A percentile compares a stretch with the other conserved stretches of the same genome.
phyloP scores from a whole-genome alignment of 1,284 basidiomycete species.

The Apiotrichum domesticum region DNA sequence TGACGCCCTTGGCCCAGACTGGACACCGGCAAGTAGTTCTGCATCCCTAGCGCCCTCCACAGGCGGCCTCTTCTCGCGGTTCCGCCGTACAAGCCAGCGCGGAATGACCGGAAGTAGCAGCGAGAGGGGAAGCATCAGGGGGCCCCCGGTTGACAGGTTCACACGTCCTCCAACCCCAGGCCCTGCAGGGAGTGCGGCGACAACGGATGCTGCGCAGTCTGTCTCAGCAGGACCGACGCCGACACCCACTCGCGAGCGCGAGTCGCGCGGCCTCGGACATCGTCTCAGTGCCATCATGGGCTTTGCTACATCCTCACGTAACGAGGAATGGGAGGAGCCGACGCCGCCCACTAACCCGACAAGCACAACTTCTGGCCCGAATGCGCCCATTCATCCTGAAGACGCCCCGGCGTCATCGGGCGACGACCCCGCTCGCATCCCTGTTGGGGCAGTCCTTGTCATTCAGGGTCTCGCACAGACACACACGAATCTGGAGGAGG shows the following conservation, averaged over 20 bases:
- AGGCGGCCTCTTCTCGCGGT: conserved; percentile 16
- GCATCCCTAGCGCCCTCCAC: conserved; percentile 1
- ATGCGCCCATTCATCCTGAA: background rate
- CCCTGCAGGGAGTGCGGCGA: background rate
- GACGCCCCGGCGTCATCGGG: conserved; percentile 8
- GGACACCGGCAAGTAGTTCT: conserved; percentile 12
- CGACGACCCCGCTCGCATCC: conserved; percentile 15
- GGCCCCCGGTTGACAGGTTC: background rate
- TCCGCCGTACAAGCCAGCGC: conserved; percentile 16
- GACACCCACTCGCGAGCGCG: background rate
- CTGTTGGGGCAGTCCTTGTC: conserved; percentile 42
- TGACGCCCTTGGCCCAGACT: conserved; percentile 26
- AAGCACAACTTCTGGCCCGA: background rate
- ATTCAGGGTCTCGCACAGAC: conserved; percentile 46
- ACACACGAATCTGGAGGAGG: conserved; percentile 18
- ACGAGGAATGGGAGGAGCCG: background rate
- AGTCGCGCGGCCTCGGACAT: conserved; percentile 4
- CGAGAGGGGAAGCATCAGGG: background rate
- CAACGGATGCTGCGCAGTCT: background rate
- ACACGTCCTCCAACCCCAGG: background rate
- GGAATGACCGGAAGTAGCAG: background rate
- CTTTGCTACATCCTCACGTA: conserved; percentile 8
- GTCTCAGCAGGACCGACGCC: background rate
- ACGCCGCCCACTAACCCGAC: background rate
- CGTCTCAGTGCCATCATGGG: conserved; percentile 22